A percentile compares a stretch with the other conserved stretches of the same genome.
These are phyloP conservation scores for Entomortierella lignicola DNA, from an alignment of 192 early-diverging fungal genomes.

Conservation along the genomic window DNA sequence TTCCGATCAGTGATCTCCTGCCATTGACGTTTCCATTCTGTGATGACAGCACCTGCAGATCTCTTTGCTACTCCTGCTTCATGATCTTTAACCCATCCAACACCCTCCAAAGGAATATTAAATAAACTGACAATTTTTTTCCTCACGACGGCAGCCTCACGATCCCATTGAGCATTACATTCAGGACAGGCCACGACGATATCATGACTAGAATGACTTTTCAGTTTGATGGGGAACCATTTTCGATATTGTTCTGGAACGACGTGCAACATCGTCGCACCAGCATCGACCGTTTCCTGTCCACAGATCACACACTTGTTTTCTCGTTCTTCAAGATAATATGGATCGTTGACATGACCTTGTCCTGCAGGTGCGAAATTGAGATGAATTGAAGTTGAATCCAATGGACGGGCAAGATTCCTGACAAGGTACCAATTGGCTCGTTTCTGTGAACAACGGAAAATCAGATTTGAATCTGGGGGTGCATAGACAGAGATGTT, in stretches of 20 bases:
- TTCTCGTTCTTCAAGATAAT: slow-evolving; percentile 44
- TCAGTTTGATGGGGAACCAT: slow-evolving; percentile 44
- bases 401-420: slow-evolving; percentile 21
- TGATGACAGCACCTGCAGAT: slow-evolving; percentile 34
- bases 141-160: slow-evolving; percentile 34
- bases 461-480: slow-evolving; percentile 49
- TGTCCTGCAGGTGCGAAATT: slow-evolving; percentile 47
- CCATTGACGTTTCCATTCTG: slow-evolving; percentile 44
- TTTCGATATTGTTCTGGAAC: slow-evolving; percentile 48
- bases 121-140: slow-evolving; percentile 31
- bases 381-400: slow-evolving; percentile 41
- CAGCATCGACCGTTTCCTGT: slow-evolving; percentile 15
- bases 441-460: slow-evolving; percentile 44
- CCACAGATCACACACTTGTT: slow-evolving; percentile 51
- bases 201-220: slow-evolving; percentile 49
- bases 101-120: slow-evolving; percentile 38
- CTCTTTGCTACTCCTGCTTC: slow-evolving; percentile 38
- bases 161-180: slow-evolving; percentile 50
- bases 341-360: slow-evolving; percentile 26
- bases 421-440: slow-evolving; percentile 47
- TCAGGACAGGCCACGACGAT: slow-evolving; percentile 47
- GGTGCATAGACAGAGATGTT: slow-evolving; percentile 52
- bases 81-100: slow-evolving; percentile 49
- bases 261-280: slow-evolving; percentile 50
- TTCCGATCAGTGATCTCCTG: neutral